These are phyloP conservation scores for Forsythia suspensa DNA, from an alignment of 257 asterid genomes.

Conservation along the genomic window DNA sequence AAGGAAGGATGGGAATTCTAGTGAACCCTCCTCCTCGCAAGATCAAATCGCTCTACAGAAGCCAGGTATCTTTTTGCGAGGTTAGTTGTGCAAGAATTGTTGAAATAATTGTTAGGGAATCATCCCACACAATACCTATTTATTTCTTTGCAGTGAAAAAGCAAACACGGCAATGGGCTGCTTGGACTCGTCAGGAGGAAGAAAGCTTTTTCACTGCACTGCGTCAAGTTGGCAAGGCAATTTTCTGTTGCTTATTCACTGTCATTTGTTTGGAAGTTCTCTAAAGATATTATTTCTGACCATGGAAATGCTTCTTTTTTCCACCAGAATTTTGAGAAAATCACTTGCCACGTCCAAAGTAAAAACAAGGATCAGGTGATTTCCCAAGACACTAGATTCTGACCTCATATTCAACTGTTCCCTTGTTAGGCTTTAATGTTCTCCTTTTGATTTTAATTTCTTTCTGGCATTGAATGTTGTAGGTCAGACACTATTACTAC, in stretches of 20 bases:
- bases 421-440: constrained; percentile 19
- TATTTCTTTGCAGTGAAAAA: constrained; percentile 53
- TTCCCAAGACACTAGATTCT: constrained; percentile 11
- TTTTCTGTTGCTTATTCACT: constrained; percentile 24
- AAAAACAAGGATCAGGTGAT: constrained; percentile 96
- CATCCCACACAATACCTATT: constrained; percentile 23
- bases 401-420: background rate
- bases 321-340: constrained; percentile 89
- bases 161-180: constrained; percentile 99
- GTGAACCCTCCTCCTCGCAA: constrained; percentile 45
- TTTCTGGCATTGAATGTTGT: constrained; percentile 26
- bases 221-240: constrained; percentile 99
- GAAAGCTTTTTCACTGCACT: constrained; percentile 90
- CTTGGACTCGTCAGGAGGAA: constrained; percentile 99
- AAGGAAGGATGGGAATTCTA: constrained; percentile 48
- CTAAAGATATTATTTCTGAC: constrained; percentile 22
- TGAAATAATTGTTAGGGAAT: constrained; percentile 4
- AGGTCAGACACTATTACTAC: constrained; percentile 97
- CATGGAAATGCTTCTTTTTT: constrained; percentile 12
- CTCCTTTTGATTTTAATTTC: constrained; percentile 14
- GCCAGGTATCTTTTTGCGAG: constrained; percentile 49
- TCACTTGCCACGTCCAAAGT: constrained; percentile 92
- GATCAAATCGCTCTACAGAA: constrained; percentile 47
- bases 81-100: constrained; percentile 9
- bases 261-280: constrained; percentile 13